These are phyloP conservation scores for Brassica napus DNA, from an alignment of 345 rosid species.

Conservation along the genomic window Da-Ae NC_063446.1:41455501-41456000, in stretches of 20 bases:
- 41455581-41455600: neutral
- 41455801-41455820: constrained; percentile 30
- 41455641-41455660: neutral
- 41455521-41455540: too few species aligned
- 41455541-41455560: too few species aligned
- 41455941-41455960: neutral
- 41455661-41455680: neutral
- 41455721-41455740: constrained; percentile 10
- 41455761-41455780: constrained; percentile 11
- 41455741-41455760: constrained; percentile 10
- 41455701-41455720: neutral
- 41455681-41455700: neutral
- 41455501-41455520: too few species aligned
- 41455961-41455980: neutral
- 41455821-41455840: constrained; percentile 23
- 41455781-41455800: neutral
- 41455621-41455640: neutral
- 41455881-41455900: neutral
- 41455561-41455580: neutral
- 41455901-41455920: too few species aligned
- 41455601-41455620: neutral
- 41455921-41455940: too few species aligned
- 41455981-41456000: too few species aligned
- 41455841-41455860: constrained; percentile 16
- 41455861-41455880: constrained; percentile 17